A percentile compares a stretch with the other conserved stretches of the same genome.
phyloP scores from a whole-genome alignment of 1,139 yeast species.

The Saccharomyces pastorianus region DNA sequence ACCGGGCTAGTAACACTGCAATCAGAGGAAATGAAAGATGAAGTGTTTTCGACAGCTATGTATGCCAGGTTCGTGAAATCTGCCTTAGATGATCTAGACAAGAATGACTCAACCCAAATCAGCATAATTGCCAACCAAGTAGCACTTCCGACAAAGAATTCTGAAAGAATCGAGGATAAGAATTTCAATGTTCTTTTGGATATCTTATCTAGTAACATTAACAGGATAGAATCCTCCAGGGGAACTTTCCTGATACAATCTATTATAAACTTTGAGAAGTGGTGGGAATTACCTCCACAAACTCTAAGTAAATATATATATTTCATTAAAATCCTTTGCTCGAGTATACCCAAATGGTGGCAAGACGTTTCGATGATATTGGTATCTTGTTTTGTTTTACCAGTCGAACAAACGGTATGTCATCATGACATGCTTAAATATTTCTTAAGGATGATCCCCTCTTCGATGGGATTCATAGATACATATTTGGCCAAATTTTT shows the following conservation, averaged over 20 bases:
- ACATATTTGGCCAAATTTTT: constrained; percentile 49
- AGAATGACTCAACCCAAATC: constrained; percentile 38
- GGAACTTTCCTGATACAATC: constrained; percentile 42
- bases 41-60: constrained; percentile 39
- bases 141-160: constrained; percentile 35
- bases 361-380: constrained; percentile 65
- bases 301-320: constrained; percentile 50
- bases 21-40: constrained; percentile 5
- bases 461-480: constrained; percentile 62
- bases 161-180: constrained; percentile 37
- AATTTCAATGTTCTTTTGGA: constrained; percentile 41
- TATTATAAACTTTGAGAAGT: constrained; percentile 45
- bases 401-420: constrained; percentile 32
- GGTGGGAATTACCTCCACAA: constrained; percentile 43
- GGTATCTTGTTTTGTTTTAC: constrained; percentile 47
- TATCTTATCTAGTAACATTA: constrained; percentile 44
- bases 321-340: constrained; percentile 69
- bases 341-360: constrained; percentile 86
- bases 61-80: constrained; percentile 56
- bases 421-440: constrained; percentile 65
- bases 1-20: not conserved
- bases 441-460: constrained; percentile 68
- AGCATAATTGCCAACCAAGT: constrained; percentile 41
- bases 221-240: constrained; percentile 40
- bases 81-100: constrained; percentile 64